phyloP scores from a whole-genome alignment of 257 asterid species.

The Penstemon davidsonii region DNA sequence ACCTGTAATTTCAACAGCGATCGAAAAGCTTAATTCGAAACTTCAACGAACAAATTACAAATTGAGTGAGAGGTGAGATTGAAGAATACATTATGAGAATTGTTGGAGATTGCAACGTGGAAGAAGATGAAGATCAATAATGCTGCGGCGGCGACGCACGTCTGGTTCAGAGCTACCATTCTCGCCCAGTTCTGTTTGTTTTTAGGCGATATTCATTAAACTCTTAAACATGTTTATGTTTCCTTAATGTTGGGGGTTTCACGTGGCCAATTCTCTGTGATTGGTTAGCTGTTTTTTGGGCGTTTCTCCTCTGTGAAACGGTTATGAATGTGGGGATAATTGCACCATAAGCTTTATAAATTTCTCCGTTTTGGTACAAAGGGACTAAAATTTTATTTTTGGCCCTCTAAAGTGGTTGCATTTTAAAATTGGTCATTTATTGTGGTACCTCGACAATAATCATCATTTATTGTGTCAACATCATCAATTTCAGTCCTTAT shows the following conservation, averaged over 20 bases:
- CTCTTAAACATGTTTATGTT: constrained; percentile 31
- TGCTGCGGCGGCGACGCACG: constrained; percentile 33
- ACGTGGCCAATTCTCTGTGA: constrained; percentile 34
- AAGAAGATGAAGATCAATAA: constrained; percentile 32
- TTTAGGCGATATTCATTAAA: background rate
- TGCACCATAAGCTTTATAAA: too few relatives aligned
- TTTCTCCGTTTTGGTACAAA: too few relatives aligned
- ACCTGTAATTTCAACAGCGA: constrained; percentile 37
- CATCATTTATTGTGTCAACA: too few relatives aligned
- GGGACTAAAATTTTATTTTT: too few relatives aligned
- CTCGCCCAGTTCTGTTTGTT: background rate
- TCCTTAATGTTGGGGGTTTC: constrained; percentile 28
- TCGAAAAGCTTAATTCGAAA: background rate
- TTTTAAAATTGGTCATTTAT: too few relatives aligned
- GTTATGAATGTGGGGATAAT: too few relatives aligned
- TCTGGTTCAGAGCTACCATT: constrained; percentile 34
- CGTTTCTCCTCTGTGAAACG: background rate
- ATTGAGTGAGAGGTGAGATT: background rate
- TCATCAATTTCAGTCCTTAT: too few relatives aligned
- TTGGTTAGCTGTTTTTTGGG: constrained; percentile 28
- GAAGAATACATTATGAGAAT: constrained; percentile 44
- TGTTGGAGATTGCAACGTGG: constrained; percentile 29
- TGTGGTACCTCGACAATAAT: too few relatives aligned
- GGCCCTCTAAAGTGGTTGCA: too few relatives aligned
- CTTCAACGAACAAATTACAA: background rate